Base-by-base conservation (phyloP, 2,329 filamentous ascomycete genomes). In the Nigrospora oryzae region DNA sequence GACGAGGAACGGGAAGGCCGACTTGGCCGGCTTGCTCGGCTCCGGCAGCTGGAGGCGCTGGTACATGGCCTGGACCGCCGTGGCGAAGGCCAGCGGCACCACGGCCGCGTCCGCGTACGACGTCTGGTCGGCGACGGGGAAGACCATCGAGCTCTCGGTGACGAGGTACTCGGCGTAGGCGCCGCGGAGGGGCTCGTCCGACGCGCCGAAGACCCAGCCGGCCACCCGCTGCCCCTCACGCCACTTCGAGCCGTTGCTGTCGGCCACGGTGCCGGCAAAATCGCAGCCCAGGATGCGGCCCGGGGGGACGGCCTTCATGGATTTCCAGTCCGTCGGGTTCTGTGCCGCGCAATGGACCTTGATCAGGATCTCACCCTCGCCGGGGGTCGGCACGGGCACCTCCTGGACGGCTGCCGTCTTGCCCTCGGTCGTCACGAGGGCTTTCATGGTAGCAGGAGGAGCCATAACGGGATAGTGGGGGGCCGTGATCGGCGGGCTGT, bases 41-140 rank as follows among this genome's bases (percentile, higher is more conserved):
- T 61, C 60, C 3, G 60, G 59, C 15, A 62, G 51, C 16, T 51
- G 48, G 4, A 63, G 49, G 13, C 60, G 53, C 46, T 53, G 54
- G 51, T 61, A 55, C 42, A 63, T 43, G 16, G 57, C 59, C 49
- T 62, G 60, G 37, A 52, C 70, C 62, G 60, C 76, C 63, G 47
- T 77, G 53, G 45, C 73, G 63, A 50, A 75, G 56, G 50, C 66
- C 61, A 67, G 50, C 14, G 55, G 53, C 15, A 60, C 28, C 23
- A 52, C 56, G 15, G 56, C 55, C 3, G 56, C 60, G 19, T 59
- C 54, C 44, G 53, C 49, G 43, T 54, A 50, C 11, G 55, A 54
- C n/a, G 59, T 40, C 2, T 39, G 36, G 40, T 60, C 58, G 2
- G 59, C 59, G 37, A 63, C 52, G 3, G 51, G 36, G 44, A 50